Percentiles rank a stretch among this genome's conserved stretches.
Conservation (phyloP, 495 filamentous ascomycete species). For the Xylaria telfairii region DNA sequence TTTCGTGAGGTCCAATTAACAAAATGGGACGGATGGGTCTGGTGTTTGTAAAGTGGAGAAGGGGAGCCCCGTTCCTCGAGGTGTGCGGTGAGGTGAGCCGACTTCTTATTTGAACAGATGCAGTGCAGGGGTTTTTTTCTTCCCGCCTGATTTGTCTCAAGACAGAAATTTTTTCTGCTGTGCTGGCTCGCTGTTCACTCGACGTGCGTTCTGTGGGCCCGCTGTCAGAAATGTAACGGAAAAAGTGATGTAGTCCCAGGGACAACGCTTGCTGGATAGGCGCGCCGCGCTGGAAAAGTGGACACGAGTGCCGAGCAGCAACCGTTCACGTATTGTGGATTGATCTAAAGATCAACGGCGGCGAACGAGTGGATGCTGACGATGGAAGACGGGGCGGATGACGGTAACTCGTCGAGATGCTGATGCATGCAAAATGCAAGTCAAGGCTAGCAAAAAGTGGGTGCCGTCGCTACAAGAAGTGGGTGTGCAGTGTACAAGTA, state of each 20-base stretch:
- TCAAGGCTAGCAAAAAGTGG: conserved; percentile 40
- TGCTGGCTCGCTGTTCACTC: conserved; percentile 20
- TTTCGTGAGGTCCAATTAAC: conserved; percentile 43
- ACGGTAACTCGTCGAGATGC: conserved; percentile 44
- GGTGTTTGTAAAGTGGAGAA: conserved; percentile 47
- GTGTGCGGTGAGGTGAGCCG: conserved; percentile 42
- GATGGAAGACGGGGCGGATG: conserved; percentile 37
- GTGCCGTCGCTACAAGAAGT: conserved; percentile 29
- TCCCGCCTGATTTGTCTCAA: conserved; percentile 26
- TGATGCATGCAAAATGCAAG: conserved; percentile 46
- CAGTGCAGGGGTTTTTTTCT: conserved; percentile 25
- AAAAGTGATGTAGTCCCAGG: conserved; percentile 29
- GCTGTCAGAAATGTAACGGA: conserved; percentile 37
- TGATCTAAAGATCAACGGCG: conserved; percentile 47
- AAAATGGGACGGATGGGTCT: conserved; percentile 61
- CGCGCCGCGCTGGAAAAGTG: conserved; percentile 40
- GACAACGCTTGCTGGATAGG: conserved; percentile 31
- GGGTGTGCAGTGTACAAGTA: conserved; percentile 28
- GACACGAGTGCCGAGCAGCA: conserved; percentile 39
- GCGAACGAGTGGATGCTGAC: conserved; percentile 55
- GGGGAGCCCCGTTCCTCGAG: conserved; percentile 43
- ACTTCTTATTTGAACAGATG: conserved; percentile 44
- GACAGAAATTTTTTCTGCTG: conserved; percentile 28
- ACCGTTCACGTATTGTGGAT: conserved; percentile 40
- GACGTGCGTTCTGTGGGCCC: conserved; percentile 27